These are phyloP conservation scores for Amanita polypyramis DNA, from an alignment of 768 basidiomycete species.

Conservation along the genomic window DNA sequence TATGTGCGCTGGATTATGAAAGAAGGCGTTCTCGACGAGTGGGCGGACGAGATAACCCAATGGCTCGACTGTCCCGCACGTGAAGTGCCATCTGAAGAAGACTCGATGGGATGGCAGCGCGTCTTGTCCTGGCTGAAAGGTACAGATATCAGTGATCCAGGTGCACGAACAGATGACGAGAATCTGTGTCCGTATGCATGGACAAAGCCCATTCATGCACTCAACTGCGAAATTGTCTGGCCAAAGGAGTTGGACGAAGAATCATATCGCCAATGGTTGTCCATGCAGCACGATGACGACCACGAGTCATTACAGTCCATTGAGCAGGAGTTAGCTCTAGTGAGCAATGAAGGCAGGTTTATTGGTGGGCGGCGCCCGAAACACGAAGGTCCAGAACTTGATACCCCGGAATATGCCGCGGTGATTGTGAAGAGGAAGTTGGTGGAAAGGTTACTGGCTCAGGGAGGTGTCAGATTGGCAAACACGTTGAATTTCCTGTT, in stretches of 20 bases:
- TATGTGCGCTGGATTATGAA: slow-evolving; percentile 80
- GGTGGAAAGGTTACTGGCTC: slow-evolving; percentile 74
- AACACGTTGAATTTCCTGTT: slow-evolving; percentile 69
- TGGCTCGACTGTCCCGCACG: slow-evolving; percentile 58
- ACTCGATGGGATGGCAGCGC: slow-evolving; percentile 18
- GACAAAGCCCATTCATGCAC: slow-evolving; percentile 58
- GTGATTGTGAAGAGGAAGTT: slow-evolving; percentile 55
- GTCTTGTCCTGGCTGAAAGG: slow-evolving; percentile 16
- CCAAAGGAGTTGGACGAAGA: slow-evolving; percentile 52
- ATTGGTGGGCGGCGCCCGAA: neutral
- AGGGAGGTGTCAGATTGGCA: slow-evolving; percentile 78
- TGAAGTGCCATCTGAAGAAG: neutral
- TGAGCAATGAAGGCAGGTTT: neutral
- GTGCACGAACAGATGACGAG: slow-evolving; percentile 36
- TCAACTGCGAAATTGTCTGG: slow-evolving; percentile 82
- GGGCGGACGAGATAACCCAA: slow-evolving; percentile 41
- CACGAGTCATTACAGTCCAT: neutral
- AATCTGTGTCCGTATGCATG: slow-evolving; percentile 70
- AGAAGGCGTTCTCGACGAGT: slow-evolving; percentile 71
- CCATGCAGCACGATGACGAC: neutral
- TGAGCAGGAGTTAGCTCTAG: neutral
- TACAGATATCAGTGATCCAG: slow-evolving; percentile 6
- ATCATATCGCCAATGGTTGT: neutral
- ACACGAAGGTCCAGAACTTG: neutral
- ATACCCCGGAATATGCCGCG: slow-evolving; percentile 74